phyloP scores from a whole-genome alignment of 177 flowering plant genomes.

The Vitis hybrid region DNA sequence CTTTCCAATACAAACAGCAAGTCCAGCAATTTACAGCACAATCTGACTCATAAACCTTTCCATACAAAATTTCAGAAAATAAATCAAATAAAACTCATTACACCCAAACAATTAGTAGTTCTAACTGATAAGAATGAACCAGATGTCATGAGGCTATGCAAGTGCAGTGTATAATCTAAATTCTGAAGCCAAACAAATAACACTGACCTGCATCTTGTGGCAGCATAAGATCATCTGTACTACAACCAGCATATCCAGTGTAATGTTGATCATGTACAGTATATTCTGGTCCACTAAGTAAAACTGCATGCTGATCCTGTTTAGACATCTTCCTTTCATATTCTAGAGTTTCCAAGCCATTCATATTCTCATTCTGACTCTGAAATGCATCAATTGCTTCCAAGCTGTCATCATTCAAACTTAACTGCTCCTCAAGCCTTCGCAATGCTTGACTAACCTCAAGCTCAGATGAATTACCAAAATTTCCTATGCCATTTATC shows the following conservation, averaged over 20 bases:
- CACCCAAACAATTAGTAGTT: neutral
- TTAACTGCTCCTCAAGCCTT: slow-evolving; percentile 76
- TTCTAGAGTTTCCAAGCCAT: slow-evolving; percentile 27
- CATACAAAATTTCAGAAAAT: too few relatives aligned
- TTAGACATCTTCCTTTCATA: slow-evolving; percentile 18
- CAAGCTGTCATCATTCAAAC: slow-evolving; percentile 62
- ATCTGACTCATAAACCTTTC: too few relatives aligned
- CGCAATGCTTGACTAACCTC: slow-evolving; percentile 62
- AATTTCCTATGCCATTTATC: slow-evolving; percentile 20
- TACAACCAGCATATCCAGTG: slow-evolving; percentile 23
- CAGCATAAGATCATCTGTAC: slow-evolving; percentile 14
- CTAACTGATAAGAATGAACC: neutral
- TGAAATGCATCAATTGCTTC: slow-evolving; percentile 32
- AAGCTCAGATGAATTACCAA: slow-evolving; percentile 29
- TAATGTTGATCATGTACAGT: slow-evolving; percentile 17
- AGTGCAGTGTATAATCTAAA: neutral
- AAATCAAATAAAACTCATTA: too few relatives aligned
- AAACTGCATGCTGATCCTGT: slow-evolving; percentile 15
- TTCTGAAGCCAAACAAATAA: slow-evolving; percentile 5
- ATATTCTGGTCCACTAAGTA: slow-evolving; percentile 16
- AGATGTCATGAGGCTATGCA: neutral
- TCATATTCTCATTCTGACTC: slow-evolving; percentile 28
- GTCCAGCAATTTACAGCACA: too few relatives aligned
- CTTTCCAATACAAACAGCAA: too few relatives aligned
- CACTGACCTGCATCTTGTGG: slow-evolving; percentile 37